Conservation (phyloP, 176 grass and related monocot species). For the Alopecurus myosuroides region DNA sequence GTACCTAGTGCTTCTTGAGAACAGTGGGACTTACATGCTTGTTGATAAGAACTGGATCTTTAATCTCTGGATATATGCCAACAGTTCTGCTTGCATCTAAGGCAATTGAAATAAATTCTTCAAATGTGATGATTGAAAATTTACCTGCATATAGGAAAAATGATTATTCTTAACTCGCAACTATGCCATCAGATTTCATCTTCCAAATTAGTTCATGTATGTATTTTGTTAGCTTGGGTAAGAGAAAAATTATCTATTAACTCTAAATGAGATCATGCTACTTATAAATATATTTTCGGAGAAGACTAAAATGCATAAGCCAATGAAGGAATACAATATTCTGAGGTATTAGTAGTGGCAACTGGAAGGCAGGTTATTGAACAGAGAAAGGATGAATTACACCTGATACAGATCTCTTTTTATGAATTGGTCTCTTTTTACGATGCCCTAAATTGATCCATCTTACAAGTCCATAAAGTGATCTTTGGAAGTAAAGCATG, state of each 20-base stretch:
- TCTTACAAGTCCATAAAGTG: neutral
- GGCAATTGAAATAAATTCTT: constrained; percentile 89
- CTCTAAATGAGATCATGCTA: neutral
- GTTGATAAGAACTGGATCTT: constrained; percentile 96
- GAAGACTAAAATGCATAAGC: constrained; percentile 6
- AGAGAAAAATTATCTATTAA: neutral
- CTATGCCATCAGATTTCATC: neutral
- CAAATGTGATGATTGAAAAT: constrained; percentile 88
- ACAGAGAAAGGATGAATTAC: neutral
- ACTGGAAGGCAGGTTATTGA: constrained; percentile 7
- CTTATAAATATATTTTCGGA: neutral
- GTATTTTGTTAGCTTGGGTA: neutral
- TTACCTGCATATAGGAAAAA: constrained; percentile 42
- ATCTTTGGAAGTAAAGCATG: neutral
- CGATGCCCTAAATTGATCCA: neutral
- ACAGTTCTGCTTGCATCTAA: constrained; percentile 78
- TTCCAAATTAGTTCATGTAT: neutral
- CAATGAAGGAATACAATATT: neutral
- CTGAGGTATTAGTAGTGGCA: neutral
- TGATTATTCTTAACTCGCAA: constrained; percentile 13
- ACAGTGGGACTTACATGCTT: constrained; percentile 62
- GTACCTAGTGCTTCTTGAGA: neutral
- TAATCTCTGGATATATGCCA: constrained; percentile 95
- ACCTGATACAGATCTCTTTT: constrained; percentile 7
- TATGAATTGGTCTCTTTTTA: neutral